A percentile compares a stretch with the other conserved stretches of the same genome.
Conservation (phyloP, 2,329 filamentous ascomycete species). For the Alternaria solani region DNA sequence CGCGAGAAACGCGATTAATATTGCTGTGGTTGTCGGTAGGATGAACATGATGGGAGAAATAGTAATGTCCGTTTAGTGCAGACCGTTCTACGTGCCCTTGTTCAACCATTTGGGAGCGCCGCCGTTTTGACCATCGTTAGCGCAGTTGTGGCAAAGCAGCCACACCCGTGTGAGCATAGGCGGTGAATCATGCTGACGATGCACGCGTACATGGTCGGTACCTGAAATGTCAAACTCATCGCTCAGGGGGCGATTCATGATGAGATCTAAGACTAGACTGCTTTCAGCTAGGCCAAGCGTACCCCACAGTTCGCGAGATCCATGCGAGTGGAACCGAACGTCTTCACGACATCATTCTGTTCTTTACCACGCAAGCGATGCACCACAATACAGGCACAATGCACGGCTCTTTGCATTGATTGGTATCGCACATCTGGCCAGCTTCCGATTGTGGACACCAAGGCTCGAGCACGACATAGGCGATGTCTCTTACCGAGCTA, state of each 20-base stretch:
- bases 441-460: background rate
- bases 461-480: slow-evolving; percentile 1
- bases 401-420: background rate
- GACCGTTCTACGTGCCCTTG: background rate
- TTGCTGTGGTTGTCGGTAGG: slow-evolving; percentile 30
- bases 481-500: background rate
- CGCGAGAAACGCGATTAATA: slow-evolving; percentile 31
- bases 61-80: background rate
- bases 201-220: slow-evolving; percentile 2
- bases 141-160: slow-evolving; percentile 2
- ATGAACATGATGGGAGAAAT: slow-evolving; percentile 25
- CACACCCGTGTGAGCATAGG: background rate
- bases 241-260: background rate
- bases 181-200: slow-evolving; percentile 13
- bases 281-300: slow-evolving; percentile 6
- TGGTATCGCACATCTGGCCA: background rate
- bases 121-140: background rate
- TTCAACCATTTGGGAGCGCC: background rate
- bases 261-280: slow-evolving; percentile 11
- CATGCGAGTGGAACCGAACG: background rate
- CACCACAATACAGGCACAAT: background rate
- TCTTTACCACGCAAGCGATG: background rate
- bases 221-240: slow-evolving; percentile 11
- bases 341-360: slow-evolving; percentile 1
- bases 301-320: slow-evolving; percentile 6